These are phyloP conservation scores for Epichloe baconii DNA, from an alignment of 2,329 filamentous ascomycete genomes.

Conservation along the genomic window DNA sequence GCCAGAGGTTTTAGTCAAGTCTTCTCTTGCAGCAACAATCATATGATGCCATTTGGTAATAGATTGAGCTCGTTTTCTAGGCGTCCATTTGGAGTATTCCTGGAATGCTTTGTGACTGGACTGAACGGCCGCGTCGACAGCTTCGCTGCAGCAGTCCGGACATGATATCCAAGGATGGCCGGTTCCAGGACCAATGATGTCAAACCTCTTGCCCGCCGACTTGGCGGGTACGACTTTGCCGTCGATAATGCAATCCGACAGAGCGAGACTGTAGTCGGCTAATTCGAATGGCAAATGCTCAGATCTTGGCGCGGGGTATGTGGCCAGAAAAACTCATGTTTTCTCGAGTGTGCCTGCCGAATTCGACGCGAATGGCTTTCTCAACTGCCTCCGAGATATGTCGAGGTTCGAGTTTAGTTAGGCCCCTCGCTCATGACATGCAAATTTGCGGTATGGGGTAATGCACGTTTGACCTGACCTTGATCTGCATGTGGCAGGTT, in stretches of 20 bases:
- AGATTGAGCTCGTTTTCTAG: slow-evolving; percentile 21
- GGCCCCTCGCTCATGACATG: too few relatives aligned
- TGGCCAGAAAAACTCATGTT: too few relatives aligned
- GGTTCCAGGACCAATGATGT: slow-evolving; percentile 40
- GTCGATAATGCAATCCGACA: slow-evolving; percentile 36
- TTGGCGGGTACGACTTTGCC: slow-evolving; percentile 32
- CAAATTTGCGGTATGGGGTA: too few relatives aligned
- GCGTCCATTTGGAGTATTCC: slow-evolving; percentile 23
- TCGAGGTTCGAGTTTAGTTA: too few relatives aligned
- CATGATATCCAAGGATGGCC: slow-evolving; percentile 36
- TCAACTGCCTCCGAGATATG: too few relatives aligned
- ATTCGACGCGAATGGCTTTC: too few relatives aligned
- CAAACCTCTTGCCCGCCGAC: slow-evolving; percentile 33
- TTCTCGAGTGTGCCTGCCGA: too few relatives aligned
- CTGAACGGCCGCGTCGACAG: slow-evolving; percentile 25
- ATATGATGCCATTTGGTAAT: slow-evolving; percentile 24
- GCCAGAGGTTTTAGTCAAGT: slow-evolving; percentile 31
- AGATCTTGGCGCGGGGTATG: too few relatives aligned
- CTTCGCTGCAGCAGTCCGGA: slow-evolving; percentile 30
- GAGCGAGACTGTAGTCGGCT: slow-evolving; percentile 32
- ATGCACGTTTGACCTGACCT: too few relatives aligned
- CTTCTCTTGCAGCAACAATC: slow-evolving; percentile 22
- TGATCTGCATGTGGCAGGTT: too few relatives aligned
- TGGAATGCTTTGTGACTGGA: slow-evolving; percentile 24
- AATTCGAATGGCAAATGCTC: slow-evolving; percentile 27